Evolutionary conservation across 2,329 filamentous ascomycete species (phyloP).

Genomic region (Fragosphaeria purpurea): DNA sequence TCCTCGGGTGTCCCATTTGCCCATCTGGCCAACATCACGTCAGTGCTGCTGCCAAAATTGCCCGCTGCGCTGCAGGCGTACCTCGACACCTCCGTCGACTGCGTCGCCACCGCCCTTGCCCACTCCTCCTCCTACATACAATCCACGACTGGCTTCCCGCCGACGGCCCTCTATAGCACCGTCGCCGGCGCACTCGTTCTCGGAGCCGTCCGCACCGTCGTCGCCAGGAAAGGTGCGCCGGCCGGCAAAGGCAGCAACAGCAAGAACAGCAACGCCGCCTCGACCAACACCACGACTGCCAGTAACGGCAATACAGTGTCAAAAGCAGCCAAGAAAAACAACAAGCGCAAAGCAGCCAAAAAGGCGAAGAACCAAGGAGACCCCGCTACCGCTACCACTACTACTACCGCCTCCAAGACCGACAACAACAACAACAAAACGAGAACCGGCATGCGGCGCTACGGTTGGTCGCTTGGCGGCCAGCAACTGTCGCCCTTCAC

Average conservation of each 20-base stretch:
- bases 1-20: conserved; percentile 47
- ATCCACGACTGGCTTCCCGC: conserved; percentile 39
- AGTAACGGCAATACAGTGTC: neutral
- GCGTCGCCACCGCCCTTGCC: conserved; percentile 39
- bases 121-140: conserved; percentile 41
- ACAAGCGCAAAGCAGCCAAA: conserved; percentile 5
- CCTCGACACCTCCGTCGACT: conserved; percentile 41
- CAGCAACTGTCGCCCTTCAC: conserved; percentile 39
- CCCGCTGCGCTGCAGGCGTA: conserved; percentile 43
- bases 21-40: conserved; percentile 46
- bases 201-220: conserved; percentile 31
- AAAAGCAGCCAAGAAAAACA: conserved; percentile 13
- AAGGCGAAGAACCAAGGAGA: neutral
- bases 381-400: no score
- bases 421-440: conserved; percentile 9
- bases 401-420: no score
- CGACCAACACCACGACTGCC: neutral
- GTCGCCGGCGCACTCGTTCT: conserved; percentile 38
- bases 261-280: neutral
- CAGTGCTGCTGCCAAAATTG: conserved; percentile 26
- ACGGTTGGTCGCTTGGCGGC: conserved; percentile 34
- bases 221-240: conserved; percentile 12
- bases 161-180: conserved; percentile 40
- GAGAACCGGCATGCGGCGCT: conserved; percentile 36
- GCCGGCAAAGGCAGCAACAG: neutral